These are phyloP conservation scores for Colletotrichum sp. DNA, from an alignment of 2,329 filamentous ascomycete species.

Conservation along the genomic window DNA sequence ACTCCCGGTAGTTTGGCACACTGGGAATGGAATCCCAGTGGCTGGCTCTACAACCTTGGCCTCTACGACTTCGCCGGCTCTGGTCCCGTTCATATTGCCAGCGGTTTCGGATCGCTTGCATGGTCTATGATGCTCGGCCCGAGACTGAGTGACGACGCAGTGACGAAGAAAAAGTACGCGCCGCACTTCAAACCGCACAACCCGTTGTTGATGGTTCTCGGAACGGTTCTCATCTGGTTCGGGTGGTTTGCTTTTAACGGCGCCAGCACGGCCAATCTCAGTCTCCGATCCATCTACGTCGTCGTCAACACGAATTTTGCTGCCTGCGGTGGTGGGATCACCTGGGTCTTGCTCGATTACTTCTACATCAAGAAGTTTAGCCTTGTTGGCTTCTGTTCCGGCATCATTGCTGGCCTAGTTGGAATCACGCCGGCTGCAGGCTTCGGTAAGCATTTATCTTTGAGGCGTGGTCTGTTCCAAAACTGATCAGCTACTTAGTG, in stretches of 20 bases:
- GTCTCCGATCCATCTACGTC: constrained; percentile 57
- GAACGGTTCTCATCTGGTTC: constrained; percentile 70
- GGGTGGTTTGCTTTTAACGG: constrained; percentile 62
- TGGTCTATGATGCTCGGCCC: constrained; percentile 69
- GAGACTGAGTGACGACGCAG: constrained; percentile 51
- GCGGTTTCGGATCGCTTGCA: constrained; percentile 66
- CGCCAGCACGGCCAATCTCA: constrained; percentile 54
- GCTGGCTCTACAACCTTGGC: constrained; percentile 67
- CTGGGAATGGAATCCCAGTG: constrained; percentile 72
- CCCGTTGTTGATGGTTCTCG: constrained; percentile 66
- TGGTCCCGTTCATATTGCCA: constrained; percentile 69
- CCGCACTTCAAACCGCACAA: constrained; percentile 60
- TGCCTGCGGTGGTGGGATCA: constrained; percentile 57
- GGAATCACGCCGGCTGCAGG: constrained; percentile 86
- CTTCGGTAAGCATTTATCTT: constrained; percentile 33
- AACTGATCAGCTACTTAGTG: constrained; percentile 25
- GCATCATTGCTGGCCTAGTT: constrained; percentile 84
- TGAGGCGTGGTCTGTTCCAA: rapidly evolving
- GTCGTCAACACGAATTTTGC: constrained; percentile 65
- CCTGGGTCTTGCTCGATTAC: constrained; percentile 60
- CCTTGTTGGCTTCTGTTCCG: constrained; percentile 78
- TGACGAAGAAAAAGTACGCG: constrained; percentile 42
- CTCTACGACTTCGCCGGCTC: constrained; percentile 66
- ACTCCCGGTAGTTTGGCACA: constrained; percentile 52
- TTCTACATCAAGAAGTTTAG: constrained; percentile 51